Base-by-base conservation (phyloP, 192 early-diverging fungal species). In the Linnemannia elongata region DNA sequence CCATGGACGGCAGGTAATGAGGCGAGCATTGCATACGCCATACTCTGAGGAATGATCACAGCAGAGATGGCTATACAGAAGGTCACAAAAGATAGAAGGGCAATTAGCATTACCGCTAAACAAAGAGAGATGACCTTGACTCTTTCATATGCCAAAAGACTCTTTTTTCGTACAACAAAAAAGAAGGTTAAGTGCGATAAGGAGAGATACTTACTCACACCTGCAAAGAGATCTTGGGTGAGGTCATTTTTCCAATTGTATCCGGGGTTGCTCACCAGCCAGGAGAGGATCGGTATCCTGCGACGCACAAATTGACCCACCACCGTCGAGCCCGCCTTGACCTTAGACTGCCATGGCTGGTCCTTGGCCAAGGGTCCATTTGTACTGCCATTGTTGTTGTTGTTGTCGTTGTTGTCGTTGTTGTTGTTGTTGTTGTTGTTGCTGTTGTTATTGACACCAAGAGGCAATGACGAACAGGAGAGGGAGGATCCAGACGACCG, bases 11-110 rank as follows among this genome's bases (percentile, higher is more conserved):
- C 78, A 18, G 89, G 89, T 75, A 90, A 30, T 8, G 80, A 80
- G 5, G 89, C 89, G 12, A 90, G 55, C 83, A 81, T 88, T 9
- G 89, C 89, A 57, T 90, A 90, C 27, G 89, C 88, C 88, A 89
- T 87, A 63, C 88, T 87, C 68, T 89, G 88, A 18, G 88, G 88
- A 24, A 89, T 87, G 74, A 89, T 81, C 42, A 89, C 82, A 12
- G 79, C 79, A 15, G 88, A 83, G 69, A 88, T 83, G 74, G 88
- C 88, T 88, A 80, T 39, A 39, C 38, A 70, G 5, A 7, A 30
- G 38, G 17, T 36, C 57, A 69, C 4, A 7, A 39, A 33, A 57
- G 45, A 74, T 3, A 17, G 52, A 47, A 44, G 42, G 6, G 69
- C 55, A 35, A 33, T 66, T 66, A 66, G 60, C 27, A 18, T 9